Evolutionary conservation across 305 asterid genomes (phyloP), one percentile per base, ranked within the genome.

Genomic region (Salvia sclarea): DNA sequence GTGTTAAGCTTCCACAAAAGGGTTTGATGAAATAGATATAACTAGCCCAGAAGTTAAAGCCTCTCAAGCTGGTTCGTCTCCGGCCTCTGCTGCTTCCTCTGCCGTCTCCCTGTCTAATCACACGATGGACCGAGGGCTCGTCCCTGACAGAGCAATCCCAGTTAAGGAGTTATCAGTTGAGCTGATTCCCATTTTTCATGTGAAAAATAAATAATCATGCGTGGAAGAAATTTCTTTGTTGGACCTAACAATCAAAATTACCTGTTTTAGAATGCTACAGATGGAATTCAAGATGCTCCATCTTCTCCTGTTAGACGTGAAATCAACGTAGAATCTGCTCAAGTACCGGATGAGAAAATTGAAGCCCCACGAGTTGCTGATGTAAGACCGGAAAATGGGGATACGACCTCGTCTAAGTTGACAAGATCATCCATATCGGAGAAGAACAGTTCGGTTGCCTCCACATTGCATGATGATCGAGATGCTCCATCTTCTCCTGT

Each of bases 251-350:
- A 76, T 63, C 66, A 30, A 22, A 73, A 70, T 80, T 38, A 55
- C 74, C 81, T 81, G 82, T 72, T 86, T 82, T 87, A 89, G 96
- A 83, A 82, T 86, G 82, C 87, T 70, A 77, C 83, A 82, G 89
- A 86, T 72, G 74, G 66, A 67, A 69, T 77, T 66, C 81, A 71
- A 75, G 64, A 54, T 66, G 75, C 79, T 48, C 81, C 79, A 52
- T 75, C 76, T 80, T 73, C 79, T 75, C 75, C 84, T 64, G 72
- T 47, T 38, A 62, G 48, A 54, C 70, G 38, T 22, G 76, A 63
- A 73, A 25, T 38, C 71, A 61, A 76, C 53, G 65, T 64, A 69
- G 80, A 61, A 61, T 35, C 73, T 61, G 61, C 71, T 60, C 75
- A 50, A 79, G 66, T 40, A 47, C 47, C 70, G 59, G 77, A 56